These are phyloP conservation scores for Aegilops bicornis DNA, from an alignment of 176 grass and related monocot genomes.

Conservation along the genomic window DNA sequence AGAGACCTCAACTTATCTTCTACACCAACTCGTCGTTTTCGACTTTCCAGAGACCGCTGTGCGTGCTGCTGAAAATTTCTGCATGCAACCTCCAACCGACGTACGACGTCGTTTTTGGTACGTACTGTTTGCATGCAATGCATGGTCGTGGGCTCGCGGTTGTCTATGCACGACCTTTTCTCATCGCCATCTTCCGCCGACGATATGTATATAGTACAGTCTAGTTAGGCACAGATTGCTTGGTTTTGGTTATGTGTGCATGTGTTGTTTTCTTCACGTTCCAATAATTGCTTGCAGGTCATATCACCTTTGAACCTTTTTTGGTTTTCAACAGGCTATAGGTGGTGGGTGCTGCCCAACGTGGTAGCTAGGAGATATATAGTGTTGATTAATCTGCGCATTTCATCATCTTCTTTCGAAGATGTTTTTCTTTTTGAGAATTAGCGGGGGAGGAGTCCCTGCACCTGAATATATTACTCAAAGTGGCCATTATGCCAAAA, in stretches of 20 bases:
- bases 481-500: no score
- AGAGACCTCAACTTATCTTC: no score
- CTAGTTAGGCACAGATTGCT: background rate
- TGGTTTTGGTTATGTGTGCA: background rate
- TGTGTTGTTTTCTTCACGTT: background rate
- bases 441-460: no score
- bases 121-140: no score
- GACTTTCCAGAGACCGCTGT: background rate
- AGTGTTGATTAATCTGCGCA: background rate
- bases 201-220: no score
- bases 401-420: background rate
- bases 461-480: no score
- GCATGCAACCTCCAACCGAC: background rate
- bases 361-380: background rate
- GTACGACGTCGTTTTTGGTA: background rate
- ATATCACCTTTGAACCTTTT: conserved; percentile 3
- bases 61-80: no score
- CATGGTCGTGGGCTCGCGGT: no score
- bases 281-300: conserved; percentile 26
- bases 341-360: background rate
- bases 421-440: no score
- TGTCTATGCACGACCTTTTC: background rate
- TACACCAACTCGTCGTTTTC: background rate
- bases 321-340: background rate
- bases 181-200: background rate